Evolutionary conservation across 768 basidiomycete species (phyloP), one percentile per base, ranked within the genome.

Genomic region (Lentinula sp.): DNA sequence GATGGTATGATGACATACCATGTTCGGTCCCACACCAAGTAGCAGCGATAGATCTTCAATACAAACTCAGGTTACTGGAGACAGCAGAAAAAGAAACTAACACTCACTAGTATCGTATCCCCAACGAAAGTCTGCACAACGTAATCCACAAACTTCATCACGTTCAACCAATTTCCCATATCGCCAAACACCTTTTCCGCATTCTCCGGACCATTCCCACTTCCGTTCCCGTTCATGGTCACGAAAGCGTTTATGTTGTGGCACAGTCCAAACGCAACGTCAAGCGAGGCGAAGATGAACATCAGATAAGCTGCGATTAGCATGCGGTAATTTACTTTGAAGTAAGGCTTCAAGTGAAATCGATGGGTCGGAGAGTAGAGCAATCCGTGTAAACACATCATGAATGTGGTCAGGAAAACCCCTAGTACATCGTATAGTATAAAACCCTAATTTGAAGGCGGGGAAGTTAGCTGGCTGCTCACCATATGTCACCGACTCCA

Each of bases 161-260:
- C 75, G 60, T 75, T 75, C 18, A 78, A 67, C 77, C 75, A 76
- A 50, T 72, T 65, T 0, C 73, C 71, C 1, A 74, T 75, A 52
- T 74, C 54, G 15, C 69, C 64, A 57, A 80, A 76, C 10, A 67
- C 67, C 42, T 71, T 70, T 7, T 67, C 70, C 0, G 78, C 68
- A 23, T 21, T 48, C n/a, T 48, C 46, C 21, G 21, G 8, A 23
- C 21, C 46, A 46, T 73, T 23, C 23, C 21, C 21, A 21, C 21
- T 69, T 6, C 32, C 31, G 18, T 53, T 16, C 5, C 31, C 51
- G 16, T 65, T 52, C 57, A 70, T 73, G 31, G 67, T 69, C n/a
- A 80, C 67, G 59, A 78, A 79, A 0, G 75, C 77, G 18, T 77
- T 72, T 13, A 81, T 65, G 60, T 77, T 76, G 61, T 77, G 76